These are phyloP conservation scores for Phytophthora foliorum DNA, from an alignment of 352 stramenopile species.

Conservation along the genomic window DNA sequence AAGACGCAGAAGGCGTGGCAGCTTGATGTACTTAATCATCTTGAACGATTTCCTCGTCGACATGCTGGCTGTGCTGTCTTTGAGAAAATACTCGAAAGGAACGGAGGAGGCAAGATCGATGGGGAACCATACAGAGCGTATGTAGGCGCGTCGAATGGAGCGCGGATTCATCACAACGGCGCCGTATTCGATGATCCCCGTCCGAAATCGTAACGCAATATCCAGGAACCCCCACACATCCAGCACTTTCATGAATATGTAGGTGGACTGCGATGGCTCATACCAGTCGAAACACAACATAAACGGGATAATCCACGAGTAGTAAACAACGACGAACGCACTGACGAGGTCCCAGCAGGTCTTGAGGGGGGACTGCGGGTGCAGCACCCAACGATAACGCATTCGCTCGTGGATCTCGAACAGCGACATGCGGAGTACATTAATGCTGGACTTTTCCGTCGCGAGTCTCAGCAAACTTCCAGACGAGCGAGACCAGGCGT, in stretches of 20 bases:
- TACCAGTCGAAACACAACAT: conserved; percentile 83
- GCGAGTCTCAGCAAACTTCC: conserved; percentile 21
- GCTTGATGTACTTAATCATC: conserved; percentile 81
- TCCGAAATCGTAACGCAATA: conserved; percentile 66
- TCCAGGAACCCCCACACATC: conserved; percentile 63
- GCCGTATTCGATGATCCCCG: conserved; percentile 67
- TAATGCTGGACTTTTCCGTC: conserved; percentile 43
- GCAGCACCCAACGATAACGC: conserved; percentile 60
- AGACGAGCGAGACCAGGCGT: conserved; percentile 29
- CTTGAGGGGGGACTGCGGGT: conserved; percentile 62
- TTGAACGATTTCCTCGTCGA: conserved; percentile 79
- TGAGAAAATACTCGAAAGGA: conserved; percentile 68
- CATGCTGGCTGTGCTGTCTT: conserved; percentile 34
- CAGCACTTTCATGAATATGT: conserved; percentile 54
- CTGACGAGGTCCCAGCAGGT: conserved; percentile 68
- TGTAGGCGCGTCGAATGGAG: conserved; percentile 54
- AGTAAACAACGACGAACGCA: conserved; percentile 67
- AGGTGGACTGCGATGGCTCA: conserved; percentile 31
- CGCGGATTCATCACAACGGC: conserved; percentile 64
- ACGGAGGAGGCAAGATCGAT: conserved; percentile 69
- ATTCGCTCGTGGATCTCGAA: conserved; percentile 64
- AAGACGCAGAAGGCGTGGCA: conserved; percentile 64
- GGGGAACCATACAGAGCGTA: conserved; percentile 68
- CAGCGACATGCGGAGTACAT: conserved; percentile 74
- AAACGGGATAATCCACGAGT: conserved; percentile 80